These are phyloP conservation scores for Thalassiosira mediterranea DNA, from an alignment of 352 stramenopile genomes.

Conservation along the genomic window DNA sequence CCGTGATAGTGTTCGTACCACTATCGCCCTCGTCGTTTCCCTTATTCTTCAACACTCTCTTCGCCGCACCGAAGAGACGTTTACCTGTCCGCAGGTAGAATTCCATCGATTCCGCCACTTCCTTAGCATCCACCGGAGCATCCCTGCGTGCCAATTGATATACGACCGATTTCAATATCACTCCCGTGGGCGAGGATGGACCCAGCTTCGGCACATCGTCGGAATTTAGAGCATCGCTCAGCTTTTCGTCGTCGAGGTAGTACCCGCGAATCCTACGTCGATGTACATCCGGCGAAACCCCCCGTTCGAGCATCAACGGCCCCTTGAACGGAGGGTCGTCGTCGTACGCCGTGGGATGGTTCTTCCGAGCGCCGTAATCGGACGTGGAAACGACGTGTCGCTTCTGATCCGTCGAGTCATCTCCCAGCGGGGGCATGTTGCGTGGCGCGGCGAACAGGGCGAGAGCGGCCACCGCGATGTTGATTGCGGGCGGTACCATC, in stretches of 20 bases:
- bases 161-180: conserved; percentile 55
- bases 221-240: neutral
- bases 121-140: conserved; percentile 65
- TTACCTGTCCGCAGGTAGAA: conserved; percentile 66
- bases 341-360: conserved; percentile 51
- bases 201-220: neutral
- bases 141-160: conserved; percentile 58
- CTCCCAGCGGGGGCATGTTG: conserved; percentile 22
- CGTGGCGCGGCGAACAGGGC: conserved; percentile 13
- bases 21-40: neutral
- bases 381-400: conserved; percentile 4
- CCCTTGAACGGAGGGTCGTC: conserved; percentile 41
- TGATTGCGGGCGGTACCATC: conserved; percentile 3
- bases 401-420: conserved; percentile 1
- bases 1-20: conserved; percentile 23
- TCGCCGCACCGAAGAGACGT: conserved; percentile 46
- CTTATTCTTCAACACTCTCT: conserved; percentile 32
- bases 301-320: conserved; percentile 31
- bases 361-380: conserved; percentile 21
- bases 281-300: conserved; percentile 28
- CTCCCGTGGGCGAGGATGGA: conserved; percentile 33
- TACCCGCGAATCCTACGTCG: conserved; percentile 35
- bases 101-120: conserved; percentile 63
- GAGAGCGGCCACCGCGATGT: conserved; percentile 4
- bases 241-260: conserved; percentile 19